A percentile compares a stretch with the other conserved stretches of the same genome.
phyloP scores from a whole-genome alignment of 163 green algal genomes.

The Botryococcus braunii region DNA sequence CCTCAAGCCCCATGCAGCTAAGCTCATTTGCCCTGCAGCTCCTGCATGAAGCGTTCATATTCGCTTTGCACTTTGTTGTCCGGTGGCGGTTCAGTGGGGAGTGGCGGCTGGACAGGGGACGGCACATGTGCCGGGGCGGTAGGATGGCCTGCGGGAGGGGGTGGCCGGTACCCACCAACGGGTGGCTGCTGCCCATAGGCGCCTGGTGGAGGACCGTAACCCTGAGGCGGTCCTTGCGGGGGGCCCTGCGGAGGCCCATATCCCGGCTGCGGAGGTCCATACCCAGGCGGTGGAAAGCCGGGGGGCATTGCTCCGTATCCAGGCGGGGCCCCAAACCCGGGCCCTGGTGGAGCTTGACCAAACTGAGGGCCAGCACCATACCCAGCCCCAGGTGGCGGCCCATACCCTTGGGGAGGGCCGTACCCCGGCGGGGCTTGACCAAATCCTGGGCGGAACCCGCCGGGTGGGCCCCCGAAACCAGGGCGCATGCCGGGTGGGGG shows the following conservation, averaged over 20 bases:
- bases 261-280: slow-evolving; percentile 12
- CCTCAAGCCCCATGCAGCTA: too few species aligned
- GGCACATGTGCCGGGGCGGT: slow-evolving; percentile 1
- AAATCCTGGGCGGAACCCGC: slow-evolving; percentile 12
- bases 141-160: slow-evolving; percentile 1
- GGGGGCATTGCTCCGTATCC: slow-evolving; percentile 7
- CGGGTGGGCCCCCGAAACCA: slow-evolving; percentile 18
- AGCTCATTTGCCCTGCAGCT: slow-evolving; percentile 32
- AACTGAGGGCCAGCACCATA: too few species aligned
- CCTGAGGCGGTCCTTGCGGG: not conserved
- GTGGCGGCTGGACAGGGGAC: slow-evolving; percentile 16
- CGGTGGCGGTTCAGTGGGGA: slow-evolving; percentile 14
- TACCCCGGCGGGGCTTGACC: slow-evolving; percentile 9
- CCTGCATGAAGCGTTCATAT: slow-evolving; percentile 76
- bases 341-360: slow-evolving; percentile 8
- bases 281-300: slow-evolving; percentile 8
- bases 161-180: not conserved
- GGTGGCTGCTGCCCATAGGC: not conserved
- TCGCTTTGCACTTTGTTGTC: slow-evolving; percentile 37
- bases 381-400: not conserved
- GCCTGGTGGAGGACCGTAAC: slow-evolving; percentile 2
- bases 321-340: slow-evolving; percentile 3
- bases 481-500: slow-evolving; percentile 1
- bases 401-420: slow-evolving; percentile 4
- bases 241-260: slow-evolving; percentile 1